Conservation (phyloP, 169 alveolate species). For the Plasmodium billcollinsi region DNA sequence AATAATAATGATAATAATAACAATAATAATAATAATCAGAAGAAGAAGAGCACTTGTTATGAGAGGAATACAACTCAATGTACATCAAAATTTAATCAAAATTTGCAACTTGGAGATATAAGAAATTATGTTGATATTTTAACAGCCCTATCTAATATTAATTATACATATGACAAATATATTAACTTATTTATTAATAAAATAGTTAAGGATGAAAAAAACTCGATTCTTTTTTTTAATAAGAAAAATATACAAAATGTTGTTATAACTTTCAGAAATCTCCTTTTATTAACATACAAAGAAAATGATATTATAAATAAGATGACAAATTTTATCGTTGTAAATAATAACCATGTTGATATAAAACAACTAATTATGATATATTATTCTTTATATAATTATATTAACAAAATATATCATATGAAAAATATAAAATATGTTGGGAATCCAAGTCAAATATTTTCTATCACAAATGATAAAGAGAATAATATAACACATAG, state of each 20-base stretch:
- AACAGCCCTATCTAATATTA: slow-evolving; percentile 36
- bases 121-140: slow-evolving; percentile 54
- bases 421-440: slow-evolving; percentile 4
- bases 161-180: slow-evolving; percentile 38
- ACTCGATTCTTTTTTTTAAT: slow-evolving; percentile 6
- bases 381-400: slow-evolving; percentile 26
- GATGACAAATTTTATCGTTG: slow-evolving; percentile 3
- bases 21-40: too few species aligned
- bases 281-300: slow-evolving; percentile 25
- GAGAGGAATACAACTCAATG: too few species aligned
- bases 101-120: not conserved
- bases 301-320: slow-evolving; percentile 5
- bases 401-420: slow-evolving; percentile 19
- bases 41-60: not conserved
- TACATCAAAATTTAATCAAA: too few species aligned
- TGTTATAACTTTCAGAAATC: slow-evolving; percentile 17
- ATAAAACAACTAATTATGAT: slow-evolving; percentile 58
- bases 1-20: too few species aligned
- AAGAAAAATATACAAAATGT: slow-evolving; percentile 34
- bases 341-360: slow-evolving; percentile 12
- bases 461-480: not conserved
- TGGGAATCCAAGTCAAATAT: slow-evolving; percentile 3
- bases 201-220: not conserved
- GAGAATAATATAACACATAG: not conserved
- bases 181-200: slow-evolving; percentile 26